Base-by-base conservation (phyloP, 2,329 filamentous ascomycete species). In the Neonectria hederae region DNA sequence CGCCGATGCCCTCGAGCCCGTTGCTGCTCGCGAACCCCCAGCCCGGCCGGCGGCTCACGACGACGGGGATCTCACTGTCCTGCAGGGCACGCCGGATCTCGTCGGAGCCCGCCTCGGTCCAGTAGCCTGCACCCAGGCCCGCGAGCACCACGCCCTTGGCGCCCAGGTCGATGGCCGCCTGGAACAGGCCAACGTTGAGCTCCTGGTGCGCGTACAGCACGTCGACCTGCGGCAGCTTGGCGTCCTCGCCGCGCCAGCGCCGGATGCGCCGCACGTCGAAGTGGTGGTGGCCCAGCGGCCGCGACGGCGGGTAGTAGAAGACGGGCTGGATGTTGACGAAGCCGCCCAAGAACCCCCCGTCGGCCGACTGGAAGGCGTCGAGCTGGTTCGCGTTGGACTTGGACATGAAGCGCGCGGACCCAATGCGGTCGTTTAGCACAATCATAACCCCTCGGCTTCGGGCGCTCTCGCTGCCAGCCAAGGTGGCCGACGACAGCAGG, bases 301-400 rank as follows among this genome's bases (percentile, higher is more conserved):
- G 76, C 2, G 81, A 78, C 0, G 87, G 80, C 10, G 81, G 80
- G 69, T 83, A 90, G 80, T 85, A 90, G 79, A 89, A 90, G 69
- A 85, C 83, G 0, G 88, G 87, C 40, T 83, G 79, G 62, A 87
- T 81, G 69, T 87, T 83, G 70, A 88, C 81, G 73, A 90, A 85
- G 61, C 82, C 80, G 38, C 88, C 88, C 0, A 90, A 79, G 64
- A 83, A 83, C 2, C 87, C 86, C 68, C 82, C 81, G 76, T 90
- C 88, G 14, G 78, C 78, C 1, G 84, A 82, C 72, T 83, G 84
- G 81, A 90, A 90, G 8, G 87, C 88, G 71, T 90, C 88, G 53
- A 89, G 79, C 2, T 84, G 81, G 76, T 90, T 90, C 54, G 87
- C 86, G 69, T 89, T 86, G 32, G 83, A 87, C 77, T 90, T 90